Evolutionary conservation across 2,329 filamentous ascomycete species (phyloP).

Genomic region (Xylariaceae sp.): DNA sequence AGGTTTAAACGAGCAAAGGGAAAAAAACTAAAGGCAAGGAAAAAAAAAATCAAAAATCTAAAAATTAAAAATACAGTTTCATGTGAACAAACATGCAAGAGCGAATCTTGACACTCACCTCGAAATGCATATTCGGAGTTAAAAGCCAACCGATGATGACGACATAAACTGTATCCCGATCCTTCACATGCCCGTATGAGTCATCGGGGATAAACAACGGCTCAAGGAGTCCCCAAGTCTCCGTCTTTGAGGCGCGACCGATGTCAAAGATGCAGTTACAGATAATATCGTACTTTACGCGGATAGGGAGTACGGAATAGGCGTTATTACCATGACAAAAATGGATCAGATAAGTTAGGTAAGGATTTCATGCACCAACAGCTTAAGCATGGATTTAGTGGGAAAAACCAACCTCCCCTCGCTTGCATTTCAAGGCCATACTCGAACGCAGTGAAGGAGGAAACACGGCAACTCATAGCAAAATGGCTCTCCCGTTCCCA

Average conservation of each 20-base stretch:
- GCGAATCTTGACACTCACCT: neutral
- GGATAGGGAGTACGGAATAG: too few relatives aligned
- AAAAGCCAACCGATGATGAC: neutral
- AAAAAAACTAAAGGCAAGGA: neutral
- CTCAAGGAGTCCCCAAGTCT: neutral
- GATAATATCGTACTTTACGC: neutral
- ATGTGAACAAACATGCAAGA: neutral
- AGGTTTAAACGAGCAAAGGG: neutral
- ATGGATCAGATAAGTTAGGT: too few relatives aligned
- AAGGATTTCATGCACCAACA: too few relatives aligned
- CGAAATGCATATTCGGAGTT: neutral
- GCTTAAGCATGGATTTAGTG: too few relatives aligned
- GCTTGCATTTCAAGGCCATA: too few relatives aligned
- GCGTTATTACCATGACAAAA: too few relatives aligned
- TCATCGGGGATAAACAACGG: neutral
- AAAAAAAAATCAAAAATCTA: neutral
- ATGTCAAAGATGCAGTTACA: neutral
- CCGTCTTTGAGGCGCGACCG: neutral
- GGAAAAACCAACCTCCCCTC: too few relatives aligned
- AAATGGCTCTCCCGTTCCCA: conserved; percentile 28
- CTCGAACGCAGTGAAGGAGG: neutral
- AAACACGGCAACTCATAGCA: neutral
- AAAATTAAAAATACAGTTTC: neutral
- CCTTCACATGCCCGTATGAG: neutral
- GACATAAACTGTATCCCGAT: neutral